Percentiles rank a stretch among this genome's conserved stretches.
Evolutionary conservation across 805 yeast species (phyloP).

Genomic region (Yarrowia deformans): DNA sequence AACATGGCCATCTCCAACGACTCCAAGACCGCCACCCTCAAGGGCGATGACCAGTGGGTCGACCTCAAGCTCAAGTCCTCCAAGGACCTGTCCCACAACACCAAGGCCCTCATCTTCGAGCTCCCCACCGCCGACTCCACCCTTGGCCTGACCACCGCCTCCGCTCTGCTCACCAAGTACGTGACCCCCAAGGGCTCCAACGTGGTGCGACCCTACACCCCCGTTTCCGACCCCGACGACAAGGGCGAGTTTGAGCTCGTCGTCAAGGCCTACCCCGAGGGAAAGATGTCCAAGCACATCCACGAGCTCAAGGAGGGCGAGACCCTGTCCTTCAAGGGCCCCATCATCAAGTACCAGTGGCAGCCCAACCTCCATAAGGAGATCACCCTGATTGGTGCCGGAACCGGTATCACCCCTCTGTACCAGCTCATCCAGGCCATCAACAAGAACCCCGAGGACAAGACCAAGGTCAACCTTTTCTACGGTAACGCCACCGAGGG

Average conservation of each 20-base stretch:
- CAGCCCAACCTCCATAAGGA: conserved; percentile 81
- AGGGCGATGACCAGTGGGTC: conserved; percentile 48
- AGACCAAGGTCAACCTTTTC: conserved; percentile 82
- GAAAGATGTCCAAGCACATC: conserved; percentile 82
- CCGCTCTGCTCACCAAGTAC: conserved; percentile 80
- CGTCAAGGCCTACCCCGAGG: conserved; percentile 83
- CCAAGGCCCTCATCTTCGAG: conserved; percentile 74
- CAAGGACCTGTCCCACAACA: conserved; percentile 47
- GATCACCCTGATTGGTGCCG: conserved; percentile 90
- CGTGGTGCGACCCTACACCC: conserved; percentile 86
- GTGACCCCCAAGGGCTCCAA: conserved; percentile 78
- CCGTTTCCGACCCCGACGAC: conserved; percentile 71
- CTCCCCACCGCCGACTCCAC: conserved; percentile 70
- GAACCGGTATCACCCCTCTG: conserved; percentile 96
- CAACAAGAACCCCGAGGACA: conserved; percentile 80
- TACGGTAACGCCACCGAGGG: conserved; percentile 79
- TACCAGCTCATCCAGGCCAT: conserved; percentile 84
- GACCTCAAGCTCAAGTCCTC: conserved; percentile 45
- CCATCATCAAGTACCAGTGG: conserved; percentile 90
- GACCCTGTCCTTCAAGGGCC: conserved; percentile 90
- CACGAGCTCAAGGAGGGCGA: conserved; percentile 76
- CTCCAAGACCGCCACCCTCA: conserved; percentile 45
- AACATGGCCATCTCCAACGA: conserved; percentile 43
- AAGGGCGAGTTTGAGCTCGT: conserved; percentile 81
- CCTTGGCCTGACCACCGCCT: conserved; percentile 81